Base-by-base conservation (phyloP, 2,329 filamentous ascomycete species). In the Fusarium virguliforme region DNA sequence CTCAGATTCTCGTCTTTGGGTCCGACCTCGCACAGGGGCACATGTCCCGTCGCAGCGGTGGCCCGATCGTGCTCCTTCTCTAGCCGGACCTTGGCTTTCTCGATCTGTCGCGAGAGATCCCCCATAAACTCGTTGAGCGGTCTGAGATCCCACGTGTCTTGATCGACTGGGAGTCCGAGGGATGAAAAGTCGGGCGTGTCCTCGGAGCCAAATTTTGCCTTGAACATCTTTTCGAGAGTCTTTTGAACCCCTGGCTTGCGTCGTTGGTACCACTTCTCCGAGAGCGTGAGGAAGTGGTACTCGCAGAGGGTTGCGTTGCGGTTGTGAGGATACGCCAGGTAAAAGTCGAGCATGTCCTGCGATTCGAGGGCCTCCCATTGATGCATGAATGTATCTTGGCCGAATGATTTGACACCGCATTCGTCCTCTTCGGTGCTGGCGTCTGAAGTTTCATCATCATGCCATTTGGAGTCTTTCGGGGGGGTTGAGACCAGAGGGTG, bases 271-370 rank as follows among this genome's bases (percentile, higher is more conserved):
- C 71, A 73, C 7, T 26, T n/a, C 26, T 64, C 65, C 32, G 62
- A 53, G 28, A 73, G 68, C 6, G 32, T 10, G n/a, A 67, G 30
- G 8, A 73, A 71, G 35, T 73, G 71, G 8, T 6, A 8, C 7
- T 35, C 28, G 6, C 71, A 73, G 30, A 73, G 60, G n/a, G 71
- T 69, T 24, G 71, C 58, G 22, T 43, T n/a, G 15, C 37, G 65
- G 38, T 71, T 64, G 18, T 73, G 71, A 46, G 71, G 71, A 53
- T 72, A 72, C 28, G 65, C 71, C 22, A 69, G 71, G 43, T 69
- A 72, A 54, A 58, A 64, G 30, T 73, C 68, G 9, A 73, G 46
- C 28, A 18, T 43, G 10, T 26, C 41, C 22, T 54, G 13, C 32
- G 18, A 24, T 22, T 41, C 51, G 4, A 40, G 32, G 12, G 53